These are phyloP conservation scores for Viola pubescens DNA, from an alignment of 441 rosid genomes.

Conservation along the genomic window DNA sequence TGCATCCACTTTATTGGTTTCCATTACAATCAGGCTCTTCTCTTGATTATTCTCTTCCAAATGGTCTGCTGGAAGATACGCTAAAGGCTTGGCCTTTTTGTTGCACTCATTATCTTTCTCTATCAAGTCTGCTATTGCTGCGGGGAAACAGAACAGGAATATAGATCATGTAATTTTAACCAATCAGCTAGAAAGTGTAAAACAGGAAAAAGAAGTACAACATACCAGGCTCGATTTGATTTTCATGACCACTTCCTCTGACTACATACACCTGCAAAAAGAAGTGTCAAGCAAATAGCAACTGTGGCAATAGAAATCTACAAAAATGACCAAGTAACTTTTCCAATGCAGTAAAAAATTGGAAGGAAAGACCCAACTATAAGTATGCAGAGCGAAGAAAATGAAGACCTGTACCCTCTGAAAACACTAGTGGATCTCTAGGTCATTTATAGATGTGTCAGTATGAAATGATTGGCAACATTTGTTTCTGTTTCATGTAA, in stretches of 20 bases:
- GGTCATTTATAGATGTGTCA: neutral
- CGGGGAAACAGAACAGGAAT: constrained; percentile 9
- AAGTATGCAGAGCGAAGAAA: neutral
- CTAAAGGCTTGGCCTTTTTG: constrained; percentile 12
- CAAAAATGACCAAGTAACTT: neutral
- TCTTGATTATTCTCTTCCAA: constrained; percentile 20
- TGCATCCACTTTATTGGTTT: constrained; percentile 13
- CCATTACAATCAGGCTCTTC: constrained; percentile 19
- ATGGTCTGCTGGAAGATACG: constrained; percentile 15
- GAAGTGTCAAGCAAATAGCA: neutral
- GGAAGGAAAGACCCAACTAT: neutral
- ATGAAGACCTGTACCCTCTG: neutral
- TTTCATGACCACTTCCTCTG: constrained; percentile 26
- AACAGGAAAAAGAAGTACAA: constrained; percentile 2
- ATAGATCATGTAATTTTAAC: constrained; percentile 5
- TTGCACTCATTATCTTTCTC: constrained; percentile 13
- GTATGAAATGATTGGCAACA: neutral
- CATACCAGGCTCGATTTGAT: constrained; percentile 22
- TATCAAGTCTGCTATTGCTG: neutral
- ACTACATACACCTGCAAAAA: constrained; percentile 38
- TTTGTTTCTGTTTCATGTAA: neutral
- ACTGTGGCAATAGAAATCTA: constrained; percentile 8
- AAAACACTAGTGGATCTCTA: neutral
- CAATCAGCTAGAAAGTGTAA: constrained; percentile 2
- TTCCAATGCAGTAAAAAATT: neutral